Conservation (phyloP, 164 flowering plant species). For the Vitis labrusca region DNA sequence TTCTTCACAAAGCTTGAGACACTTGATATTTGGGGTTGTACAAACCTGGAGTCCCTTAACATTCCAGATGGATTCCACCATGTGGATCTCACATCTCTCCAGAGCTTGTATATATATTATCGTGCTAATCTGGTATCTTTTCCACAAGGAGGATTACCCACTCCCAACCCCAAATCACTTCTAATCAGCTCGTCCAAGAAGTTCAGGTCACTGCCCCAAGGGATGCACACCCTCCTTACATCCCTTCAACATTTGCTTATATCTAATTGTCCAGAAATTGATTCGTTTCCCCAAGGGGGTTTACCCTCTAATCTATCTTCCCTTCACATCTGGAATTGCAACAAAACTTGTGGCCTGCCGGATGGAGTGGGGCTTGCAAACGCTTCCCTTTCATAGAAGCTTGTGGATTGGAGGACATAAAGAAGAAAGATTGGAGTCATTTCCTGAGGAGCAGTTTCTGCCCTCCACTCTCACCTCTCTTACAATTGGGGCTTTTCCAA, state of each 20-base stretch:
- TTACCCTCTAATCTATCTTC: constrained; percentile 16
- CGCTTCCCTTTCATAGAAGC: neutral
- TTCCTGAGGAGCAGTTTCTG: constrained; percentile 16
- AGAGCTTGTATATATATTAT: too few species aligned
- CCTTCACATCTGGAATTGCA: neutral
- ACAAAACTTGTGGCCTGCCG: neutral
- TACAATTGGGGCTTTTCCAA: neutral
- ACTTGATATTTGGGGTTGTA: too few species aligned
- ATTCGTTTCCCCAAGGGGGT: constrained; percentile 15
- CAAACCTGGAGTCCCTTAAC: too few species aligned
- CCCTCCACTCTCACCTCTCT: constrained; percentile 9
- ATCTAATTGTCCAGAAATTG: constrained; percentile 4
- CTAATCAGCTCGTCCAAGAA: neutral
- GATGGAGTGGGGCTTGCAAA: constrained; percentile 7
- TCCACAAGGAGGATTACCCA: constrained; percentile 11
- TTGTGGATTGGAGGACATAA: neutral
- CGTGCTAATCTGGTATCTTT: neutral
- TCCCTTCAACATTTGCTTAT: constrained; percentile 9
- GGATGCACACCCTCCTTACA: constrained; percentile 12
- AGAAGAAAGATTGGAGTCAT: neutral
- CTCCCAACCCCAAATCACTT: constrained; percentile 5
- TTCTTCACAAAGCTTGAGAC: too few species aligned
- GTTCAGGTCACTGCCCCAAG: constrained; percentile 19
- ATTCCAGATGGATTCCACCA: too few species aligned
- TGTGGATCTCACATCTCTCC: too few species aligned